A percentile compares a stretch with the other conserved stretches of the same genome.
Conservation (phyloP, 148 eudicot genomes). For the Silene conica region DNA sequence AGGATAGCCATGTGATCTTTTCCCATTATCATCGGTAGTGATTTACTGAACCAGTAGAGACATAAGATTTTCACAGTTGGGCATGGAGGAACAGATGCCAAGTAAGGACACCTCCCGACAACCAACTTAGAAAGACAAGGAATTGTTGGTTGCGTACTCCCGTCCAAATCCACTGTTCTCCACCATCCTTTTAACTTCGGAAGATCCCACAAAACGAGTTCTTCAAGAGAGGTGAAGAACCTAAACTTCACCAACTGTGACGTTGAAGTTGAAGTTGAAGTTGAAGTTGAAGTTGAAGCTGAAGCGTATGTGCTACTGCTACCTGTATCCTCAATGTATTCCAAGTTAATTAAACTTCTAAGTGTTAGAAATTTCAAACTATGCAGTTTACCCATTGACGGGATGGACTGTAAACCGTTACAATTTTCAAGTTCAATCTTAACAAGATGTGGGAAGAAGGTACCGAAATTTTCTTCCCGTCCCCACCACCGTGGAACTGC, state of each 20-base stretch:
- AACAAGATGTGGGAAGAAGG: background rate
- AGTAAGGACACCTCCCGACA: constrained; percentile 3
- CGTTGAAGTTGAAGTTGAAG: background rate
- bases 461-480: background rate
- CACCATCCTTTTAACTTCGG: constrained; percentile 25
- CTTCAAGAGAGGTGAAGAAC: constrained; percentile 13
- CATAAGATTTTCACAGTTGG: background rate
- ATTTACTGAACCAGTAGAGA: background rate
- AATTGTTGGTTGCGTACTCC: background rate
- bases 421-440: constrained; percentile 5
- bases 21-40: background rate
- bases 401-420: background rate
- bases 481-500: constrained; percentile 5
- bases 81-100: constrained; percentile 9
- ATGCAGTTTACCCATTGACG: background rate
- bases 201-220: constrained; percentile 2
- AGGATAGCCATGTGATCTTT: background rate
- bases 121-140: constrained; percentile 1
- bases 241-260: background rate
- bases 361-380: background rate
- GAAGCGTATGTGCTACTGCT: no score
- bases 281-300: background rate
- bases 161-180: background rate
- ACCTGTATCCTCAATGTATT: background rate
- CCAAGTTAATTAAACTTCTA: background rate